Evolutionary conservation across 495 filamentous ascomycete genomes (phyloP).

Genomic region (Paragyromitra xinjiangensis): DNA sequence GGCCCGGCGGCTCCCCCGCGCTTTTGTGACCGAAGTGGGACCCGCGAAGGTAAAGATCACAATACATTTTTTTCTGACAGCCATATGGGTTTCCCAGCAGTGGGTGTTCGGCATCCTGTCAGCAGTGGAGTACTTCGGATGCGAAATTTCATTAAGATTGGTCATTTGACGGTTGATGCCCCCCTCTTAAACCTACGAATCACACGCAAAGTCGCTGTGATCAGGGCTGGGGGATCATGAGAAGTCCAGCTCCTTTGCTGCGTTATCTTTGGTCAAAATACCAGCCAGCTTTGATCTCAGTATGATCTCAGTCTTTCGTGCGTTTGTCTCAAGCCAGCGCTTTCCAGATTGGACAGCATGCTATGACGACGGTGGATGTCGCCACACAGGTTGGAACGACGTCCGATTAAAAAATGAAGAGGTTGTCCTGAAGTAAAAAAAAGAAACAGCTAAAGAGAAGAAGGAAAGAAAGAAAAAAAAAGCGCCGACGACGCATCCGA

Average conservation of each 20-base stretch:
- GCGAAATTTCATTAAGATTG: slow-evolving; percentile 35
- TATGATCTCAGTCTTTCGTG: slow-evolving; percentile 40
- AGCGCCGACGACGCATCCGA: slow-evolving; percentile 22
- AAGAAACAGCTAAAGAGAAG: not conserved
- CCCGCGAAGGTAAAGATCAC: not conserved
- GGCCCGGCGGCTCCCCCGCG: not conserved
- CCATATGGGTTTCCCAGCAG: not conserved
- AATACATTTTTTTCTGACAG: not conserved
- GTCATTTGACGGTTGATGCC: slow-evolving; percentile 30
- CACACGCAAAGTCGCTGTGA: slow-evolving; percentile 5
- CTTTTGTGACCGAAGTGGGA: not conserved
- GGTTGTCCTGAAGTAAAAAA: slow-evolving; percentile 6
- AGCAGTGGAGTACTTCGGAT: not conserved
- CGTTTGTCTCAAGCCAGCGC: slow-evolving; percentile 25
- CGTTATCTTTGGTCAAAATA: not conserved
- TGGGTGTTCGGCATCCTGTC: slow-evolving; percentile 10
- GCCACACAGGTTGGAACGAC: slow-evolving; percentile 1
- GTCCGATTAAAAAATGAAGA: not conserved
- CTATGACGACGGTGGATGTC: slow-evolving; percentile 34
- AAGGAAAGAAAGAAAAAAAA: not conserved
- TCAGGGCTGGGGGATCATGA: slow-evolving; percentile 3
- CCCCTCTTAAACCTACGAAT: slow-evolving; percentile 14
- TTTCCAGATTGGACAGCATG: not conserved
- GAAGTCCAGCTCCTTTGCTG: slow-evolving; percentile 16
- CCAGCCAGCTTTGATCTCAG: slow-evolving; percentile 27